Evolutionary conservation across 192 early-diverging fungal species (phyloP).

Genomic region (Umbelopsis sp.): DNA sequence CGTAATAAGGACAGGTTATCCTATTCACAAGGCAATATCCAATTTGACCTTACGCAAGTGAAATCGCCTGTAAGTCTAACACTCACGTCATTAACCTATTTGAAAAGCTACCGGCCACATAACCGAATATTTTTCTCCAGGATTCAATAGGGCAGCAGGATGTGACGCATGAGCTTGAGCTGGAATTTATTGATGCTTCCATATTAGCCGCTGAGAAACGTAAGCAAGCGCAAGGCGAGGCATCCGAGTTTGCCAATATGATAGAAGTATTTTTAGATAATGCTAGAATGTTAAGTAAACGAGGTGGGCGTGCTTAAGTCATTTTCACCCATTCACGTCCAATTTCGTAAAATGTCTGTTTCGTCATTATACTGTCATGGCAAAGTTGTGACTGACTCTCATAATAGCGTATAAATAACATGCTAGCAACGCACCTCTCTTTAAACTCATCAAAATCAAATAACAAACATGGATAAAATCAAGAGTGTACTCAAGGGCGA

Average conservation of each 20-base stretch:
- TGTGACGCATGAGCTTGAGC: conserved; percentile 81
- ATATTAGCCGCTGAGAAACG: conserved; percentile 62
- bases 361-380: conserved; percentile 12
- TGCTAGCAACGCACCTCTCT: background rate
- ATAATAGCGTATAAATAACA: background rate
- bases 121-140: conserved; percentile 29
- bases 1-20: conserved; percentile 89
- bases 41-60: conserved; percentile 90
- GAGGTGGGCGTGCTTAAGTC: conserved; percentile 15
- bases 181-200: conserved; percentile 71
- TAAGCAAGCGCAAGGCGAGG: conserved; percentile 58
- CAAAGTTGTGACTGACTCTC: background rate
- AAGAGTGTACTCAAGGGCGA: conserved; percentile 7
- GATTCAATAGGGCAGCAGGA: conserved; percentile 51
- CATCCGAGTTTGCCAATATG: conserved; percentile 70
- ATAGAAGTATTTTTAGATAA: conserved; percentile 82
- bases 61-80: conserved; percentile 46
- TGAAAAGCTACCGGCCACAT: conserved; percentile 2
- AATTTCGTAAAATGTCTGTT: background rate
- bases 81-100: background rate
- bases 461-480: conserved; percentile 11
- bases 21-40: conserved; percentile 81
- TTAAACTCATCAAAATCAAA: background rate
- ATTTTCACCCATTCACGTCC: background rate
- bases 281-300: conserved; percentile 59